Percentiles rank a stretch among this genome's conserved stretches.
These are phyloP conservation scores for Fusarium verticillioides DNA, from an alignment of 2,329 filamentous ascomycete genomes.

Conservation along the genomic window DNA sequence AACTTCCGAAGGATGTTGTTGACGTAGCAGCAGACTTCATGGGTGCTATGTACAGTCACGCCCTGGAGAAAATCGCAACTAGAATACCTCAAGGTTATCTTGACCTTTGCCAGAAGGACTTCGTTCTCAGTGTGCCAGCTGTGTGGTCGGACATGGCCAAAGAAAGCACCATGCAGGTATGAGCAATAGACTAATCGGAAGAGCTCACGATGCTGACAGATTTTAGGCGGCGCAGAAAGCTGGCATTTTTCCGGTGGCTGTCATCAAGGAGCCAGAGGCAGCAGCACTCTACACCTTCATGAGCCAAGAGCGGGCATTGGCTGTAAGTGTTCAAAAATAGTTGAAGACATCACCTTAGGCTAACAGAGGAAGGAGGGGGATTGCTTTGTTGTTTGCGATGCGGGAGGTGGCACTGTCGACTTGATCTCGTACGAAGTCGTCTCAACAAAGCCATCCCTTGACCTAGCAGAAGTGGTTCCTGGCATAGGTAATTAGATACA, in stretches of 20 bases:
- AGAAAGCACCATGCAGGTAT: background rate
- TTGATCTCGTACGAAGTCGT: background rate
- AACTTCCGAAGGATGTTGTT: background rate
- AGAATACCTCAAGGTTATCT: background rate
- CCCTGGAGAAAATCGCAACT: background rate
- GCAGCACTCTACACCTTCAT: background rate
- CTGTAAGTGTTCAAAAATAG: background rate
- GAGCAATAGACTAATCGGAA: background rate
- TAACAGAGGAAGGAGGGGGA: background rate
- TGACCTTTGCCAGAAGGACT: background rate
- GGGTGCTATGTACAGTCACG: background rate
- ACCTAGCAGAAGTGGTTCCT: background rate
- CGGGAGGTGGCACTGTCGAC: background rate
- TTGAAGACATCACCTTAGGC: accelerated
- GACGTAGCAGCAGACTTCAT: background rate
- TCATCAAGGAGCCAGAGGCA: background rate
- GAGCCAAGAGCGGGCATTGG: background rate
- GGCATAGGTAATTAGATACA: background rate
- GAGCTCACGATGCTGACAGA: accelerated
- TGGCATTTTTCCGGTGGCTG: background rate
- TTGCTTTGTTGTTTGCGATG: background rate
- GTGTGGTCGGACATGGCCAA: background rate
- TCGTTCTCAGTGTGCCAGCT: background rate
- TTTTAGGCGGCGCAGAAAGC: background rate
- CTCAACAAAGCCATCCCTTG: background rate